These are phyloP conservation scores for Backusella parvicylindrica DNA, from an alignment of 192 early-diverging fungal species.

Conservation along the genomic window DNA sequence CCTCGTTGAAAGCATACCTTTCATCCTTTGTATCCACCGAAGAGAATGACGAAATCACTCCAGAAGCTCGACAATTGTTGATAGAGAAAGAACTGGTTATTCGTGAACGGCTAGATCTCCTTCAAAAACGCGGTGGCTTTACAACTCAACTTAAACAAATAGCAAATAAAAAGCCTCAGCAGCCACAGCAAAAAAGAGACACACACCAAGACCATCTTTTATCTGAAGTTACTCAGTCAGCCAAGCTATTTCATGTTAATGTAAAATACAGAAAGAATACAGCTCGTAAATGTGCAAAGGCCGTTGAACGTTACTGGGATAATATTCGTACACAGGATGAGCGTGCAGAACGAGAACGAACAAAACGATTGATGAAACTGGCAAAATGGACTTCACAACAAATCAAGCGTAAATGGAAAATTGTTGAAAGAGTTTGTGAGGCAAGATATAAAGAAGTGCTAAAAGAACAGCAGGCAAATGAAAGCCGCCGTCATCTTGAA, in stretches of 20 bases:
- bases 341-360: constrained; percentile 44
- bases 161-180: constrained; percentile 31
- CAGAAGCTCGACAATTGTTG: constrained; percentile 36
- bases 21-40: constrained; percentile 56
- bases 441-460: constrained; percentile 57
- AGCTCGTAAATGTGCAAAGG: constrained; percentile 48
- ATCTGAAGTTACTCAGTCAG: constrained; percentile 29
- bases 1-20: constrained; percentile 43
- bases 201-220: constrained; percentile 45
- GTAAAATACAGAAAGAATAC: constrained; percentile 38
- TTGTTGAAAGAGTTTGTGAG: constrained; percentile 55
- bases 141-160: constrained; percentile 24
- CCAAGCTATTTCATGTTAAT: constrained; percentile 38
- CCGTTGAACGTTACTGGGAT: constrained; percentile 55
- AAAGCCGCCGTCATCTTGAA: constrained; percentile 65
- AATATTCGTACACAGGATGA: constrained; percentile 49
- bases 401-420: constrained; percentile 70
- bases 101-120: constrained; percentile 37
- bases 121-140: constrained; percentile 46
- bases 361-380: constrained; percentile 42
- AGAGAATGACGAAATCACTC: constrained; percentile 50
- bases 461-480: constrained; percentile 54
- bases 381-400: constrained; percentile 67
- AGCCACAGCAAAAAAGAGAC: constrained; percentile 29
- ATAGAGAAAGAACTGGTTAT: constrained; percentile 39